Base-by-base conservation (phyloP, 176 grass and related monocot species). In the Luzula sylvatica region DNA sequence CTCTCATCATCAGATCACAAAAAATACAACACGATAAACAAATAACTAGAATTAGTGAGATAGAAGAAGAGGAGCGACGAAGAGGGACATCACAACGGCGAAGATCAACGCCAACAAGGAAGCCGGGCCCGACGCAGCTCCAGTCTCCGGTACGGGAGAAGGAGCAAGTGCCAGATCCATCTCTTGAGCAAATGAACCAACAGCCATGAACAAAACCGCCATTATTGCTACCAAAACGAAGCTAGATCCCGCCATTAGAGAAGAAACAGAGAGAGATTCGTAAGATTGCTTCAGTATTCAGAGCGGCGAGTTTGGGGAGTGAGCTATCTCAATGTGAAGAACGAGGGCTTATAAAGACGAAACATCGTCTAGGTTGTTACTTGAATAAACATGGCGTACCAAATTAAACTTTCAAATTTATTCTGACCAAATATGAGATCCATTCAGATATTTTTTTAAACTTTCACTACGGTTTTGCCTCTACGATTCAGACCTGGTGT, bases 151-250 rank as follows among this genome's bases (percentile, higher is more conserved):
- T 13, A 76, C 51, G 11, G 87, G 74, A 15, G 66, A 61, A 1
- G 81, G 77, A 17, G 73, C 73, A 65, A 74, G 30, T 59, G 55
- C 7, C 7, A 4, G 0, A 54, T 77, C 73, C 44, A 56, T 20
- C 30, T 78, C 76, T 67, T 86, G 60, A 5, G 87, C 87, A 23
- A 75, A 64, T 51, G 74, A 73, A 17, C 43, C 55, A 4, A 64
- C 70, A 18, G 57, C 70, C 26, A 79, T 65, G 66, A 82, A 60
- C 7, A 94, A 62, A 56, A 75, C 64, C 41, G 52, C 70, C 70
- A 55, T 68, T 50, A 71, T 45, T 21, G 65, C 69, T 42, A 78
- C 32, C 53, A 87, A 15, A 1, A 65, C 65, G 0, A 76, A 61
- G 27, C 48, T 68, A 50, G 72, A 65, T 25, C 26, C 71, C 0